Base-by-base conservation (phyloP, 2,329 filamentous ascomycete genomes). In the Botrytis porri region DNA sequence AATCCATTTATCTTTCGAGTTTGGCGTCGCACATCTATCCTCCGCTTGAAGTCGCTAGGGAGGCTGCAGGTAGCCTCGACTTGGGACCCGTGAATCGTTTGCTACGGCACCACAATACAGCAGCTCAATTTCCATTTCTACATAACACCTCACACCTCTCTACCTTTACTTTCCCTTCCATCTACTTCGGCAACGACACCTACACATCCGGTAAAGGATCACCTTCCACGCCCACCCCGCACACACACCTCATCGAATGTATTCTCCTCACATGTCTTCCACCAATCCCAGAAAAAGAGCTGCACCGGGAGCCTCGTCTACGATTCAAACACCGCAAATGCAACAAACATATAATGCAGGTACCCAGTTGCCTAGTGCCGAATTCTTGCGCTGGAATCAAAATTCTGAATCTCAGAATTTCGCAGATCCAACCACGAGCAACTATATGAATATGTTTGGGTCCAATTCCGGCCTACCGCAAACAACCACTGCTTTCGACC, bases 281-380 rank as follows among this genome's bases (percentile, higher is more conserved):
- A 82, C 84, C 63, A 88, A 88, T 75, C 81, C 86, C 32, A 84
- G 92, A 82, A 96, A 96, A 85, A 88, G 93, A 81, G 86, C 91
- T 77, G 92, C 93, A 64, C 91, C 93, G 73, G 92, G 91, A 80
- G 84, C 90, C 75, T 87, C 89, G 54, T 91, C 93, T n/a, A 83
- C 88, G 76, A 83, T 87, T 35, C 88, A 89, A 48, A 80, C 85
- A 67, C 84, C 85, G 57, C 84, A 84, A 76, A 82, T 87, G 79
- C 86, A 87, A 73, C 85, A 87, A 75, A 83, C 84, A 73, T 85
- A 85, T 65, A 81, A 85, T 75, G 80, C 82, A 77, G 80, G 82
- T 74, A 80, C 80, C 75, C 83, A 83, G 77, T 80, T 85, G 62
- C 85, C 82, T 57, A 86, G 84, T 81, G 86, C 86, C 65, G 86